Evolutionary conservation across 805 yeast species (phyloP).

Genomic region (Saturnispora mendoncae): DNA sequence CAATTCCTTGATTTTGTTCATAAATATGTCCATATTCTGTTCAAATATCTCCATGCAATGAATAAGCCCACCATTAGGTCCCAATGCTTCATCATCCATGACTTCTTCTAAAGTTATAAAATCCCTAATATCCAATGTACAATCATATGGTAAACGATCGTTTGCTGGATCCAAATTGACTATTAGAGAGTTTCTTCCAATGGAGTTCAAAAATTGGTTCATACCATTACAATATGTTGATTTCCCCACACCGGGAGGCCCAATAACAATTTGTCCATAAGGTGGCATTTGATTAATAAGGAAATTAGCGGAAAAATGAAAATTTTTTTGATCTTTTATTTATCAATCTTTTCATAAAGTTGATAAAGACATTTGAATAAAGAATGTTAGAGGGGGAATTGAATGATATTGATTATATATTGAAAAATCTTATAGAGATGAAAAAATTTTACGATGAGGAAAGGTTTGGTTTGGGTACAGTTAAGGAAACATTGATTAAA

Average conservation of each 20-base stretch:
- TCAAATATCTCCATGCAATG: slow-evolving; percentile 69
- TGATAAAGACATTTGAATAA: too few species aligned
- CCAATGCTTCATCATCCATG: slow-evolving; percentile 45
- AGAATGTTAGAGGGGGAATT: slow-evolving; percentile 20
- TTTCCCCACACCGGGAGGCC: slow-evolving; percentile 98
- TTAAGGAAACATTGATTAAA: slow-evolving; percentile 11
- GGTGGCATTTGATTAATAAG: slow-evolving; percentile 31
- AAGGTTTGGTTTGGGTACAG: slow-evolving; percentile 15
- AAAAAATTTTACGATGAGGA: slow-evolving; percentile 25
- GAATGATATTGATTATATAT: slow-evolving; percentile 20
- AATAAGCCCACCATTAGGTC: slow-evolving; percentile 82
- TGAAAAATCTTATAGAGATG: slow-evolving; percentile 20
- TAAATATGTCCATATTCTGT: slow-evolving; percentile 48
- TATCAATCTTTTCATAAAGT: too few species aligned
- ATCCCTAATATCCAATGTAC: slow-evolving; percentile 49
- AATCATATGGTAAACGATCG: slow-evolving; percentile 44
- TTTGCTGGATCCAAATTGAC: slow-evolving; percentile 85
- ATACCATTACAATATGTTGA: slow-evolving; percentile 92
- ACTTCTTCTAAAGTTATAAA: slow-evolving; percentile 48
- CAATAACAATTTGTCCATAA: slow-evolving; percentile 88
- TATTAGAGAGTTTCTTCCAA: slow-evolving; percentile 81
- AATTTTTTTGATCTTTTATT: slow-evolving; percentile 1
- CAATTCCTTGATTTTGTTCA: slow-evolving; percentile 47
- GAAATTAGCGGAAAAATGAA: neutral
- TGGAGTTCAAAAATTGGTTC: slow-evolving; percentile 85